Evolutionary conservation across 257 asterid genomes (phyloP), one percentile per base, ranked within the genome.

Genomic region (Linaria vulgaris): DNA sequence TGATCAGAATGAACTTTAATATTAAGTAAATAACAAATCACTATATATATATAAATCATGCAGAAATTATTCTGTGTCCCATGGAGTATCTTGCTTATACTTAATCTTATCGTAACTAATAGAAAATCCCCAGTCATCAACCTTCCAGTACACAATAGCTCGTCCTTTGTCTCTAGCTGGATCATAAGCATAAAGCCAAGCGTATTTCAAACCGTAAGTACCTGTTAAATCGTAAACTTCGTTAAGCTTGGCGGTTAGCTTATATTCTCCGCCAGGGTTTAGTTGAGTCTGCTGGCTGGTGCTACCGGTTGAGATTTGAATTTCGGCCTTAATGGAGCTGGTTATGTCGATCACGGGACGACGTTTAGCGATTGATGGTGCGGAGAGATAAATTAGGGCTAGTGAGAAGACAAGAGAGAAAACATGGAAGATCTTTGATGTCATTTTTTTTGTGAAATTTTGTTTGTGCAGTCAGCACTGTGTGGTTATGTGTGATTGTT

Each of bases 41-140:
- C n/a, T n/a, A n/a, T n/a, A n/a, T 51, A 51, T 31, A 49, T 0
- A 48, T 48, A 17, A 48, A 48, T 16, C 12, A 17, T n/a, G n/a
- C 2, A 19, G 13, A 16, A 53, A 6, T 54, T 39, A 54, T 54
- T 54, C 60, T 25, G 60, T 23, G 12, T 54, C 43, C 60, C 60
- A 54, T 7, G 13, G 11, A 13, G 15, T 12, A 12, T 11, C 60
- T 15, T 54, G 43, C 37, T 15, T 54, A 22, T 15, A 54, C 5
- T 13, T 14, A 5, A 19, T 16, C 4, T 54, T 54, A 54, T 54
- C 41, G 25, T 54, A 25, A 54, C 60, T 27, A 27, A 25, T 14
- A 0, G 60, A 54, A 31, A 31, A 54, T 25, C 60, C 60, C 60
- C 60, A 54, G 43, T 54, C 10, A 54, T 54, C 60, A 31, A 54